Evolutionary conservation across 2,329 filamentous ascomycete species (phyloP).

Genomic region (Pseudocercospora fijiensis): DNA sequence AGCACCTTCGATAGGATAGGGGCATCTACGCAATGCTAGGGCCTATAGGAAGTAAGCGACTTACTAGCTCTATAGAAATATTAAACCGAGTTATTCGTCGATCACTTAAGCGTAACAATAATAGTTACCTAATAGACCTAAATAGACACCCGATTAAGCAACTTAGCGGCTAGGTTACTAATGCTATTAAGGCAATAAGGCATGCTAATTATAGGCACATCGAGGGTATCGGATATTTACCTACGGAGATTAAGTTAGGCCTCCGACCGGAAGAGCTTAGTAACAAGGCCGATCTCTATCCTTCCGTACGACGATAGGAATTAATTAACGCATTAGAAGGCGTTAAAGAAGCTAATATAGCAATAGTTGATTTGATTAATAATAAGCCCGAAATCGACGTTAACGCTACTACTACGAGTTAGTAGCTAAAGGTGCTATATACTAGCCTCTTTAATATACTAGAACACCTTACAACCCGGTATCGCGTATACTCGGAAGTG

Average conservation of each 20-base stretch:
- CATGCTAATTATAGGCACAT: neutral
- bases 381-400: neutral
- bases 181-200: neutral
- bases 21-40: neutral
- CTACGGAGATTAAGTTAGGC: neutral
- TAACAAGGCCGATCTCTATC: neutral
- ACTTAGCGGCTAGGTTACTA: neutral
- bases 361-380: neutral
- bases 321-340: neutral
- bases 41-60: neutral
- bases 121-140: neutral
- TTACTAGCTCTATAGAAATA: neutral
- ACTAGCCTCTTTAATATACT: neutral
- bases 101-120: neutral
- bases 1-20: neutral
- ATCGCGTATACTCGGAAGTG: neutral
- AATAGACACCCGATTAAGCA: neutral
- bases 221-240: neutral
- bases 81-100: neutral
- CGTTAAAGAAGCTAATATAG: neutral
- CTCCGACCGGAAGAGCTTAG: neutral
- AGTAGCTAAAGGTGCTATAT: neutral
- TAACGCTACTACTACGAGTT: neutral
- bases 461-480: neutral
- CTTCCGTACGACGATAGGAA: neutral